A percentile compares a stretch with the other conserved stretches of the same genome.
Evolutionary conservation across 306 rosid genomes (phyloP).

Genomic region (Cucurbita ficifolia): DNA sequence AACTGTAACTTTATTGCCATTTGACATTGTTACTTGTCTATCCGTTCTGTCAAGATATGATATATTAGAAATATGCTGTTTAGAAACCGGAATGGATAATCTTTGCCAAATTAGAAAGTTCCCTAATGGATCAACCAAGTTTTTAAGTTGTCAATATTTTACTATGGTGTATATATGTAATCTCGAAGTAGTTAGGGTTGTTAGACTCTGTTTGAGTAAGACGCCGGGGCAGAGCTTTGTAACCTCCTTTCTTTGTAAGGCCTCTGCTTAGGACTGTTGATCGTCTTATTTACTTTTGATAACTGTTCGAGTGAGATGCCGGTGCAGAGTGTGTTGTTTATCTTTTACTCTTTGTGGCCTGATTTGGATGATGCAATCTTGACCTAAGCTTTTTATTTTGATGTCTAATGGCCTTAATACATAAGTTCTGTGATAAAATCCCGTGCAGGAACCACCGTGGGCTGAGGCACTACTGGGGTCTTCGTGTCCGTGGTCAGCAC

Average conservation of each 20-base stretch:
- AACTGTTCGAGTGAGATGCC: too few species aligned
- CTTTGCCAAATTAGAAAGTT: too few species aligned
- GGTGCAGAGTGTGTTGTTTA: background rate
- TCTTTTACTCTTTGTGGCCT: background rate
- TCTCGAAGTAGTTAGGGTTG: background rate
- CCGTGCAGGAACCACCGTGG: slow-evolving; percentile 90
- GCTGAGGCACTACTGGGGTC: slow-evolving; percentile 98
- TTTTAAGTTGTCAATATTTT: background rate
- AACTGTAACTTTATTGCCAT: background rate
- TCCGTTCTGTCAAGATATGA: too few species aligned
- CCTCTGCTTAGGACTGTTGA: background rate
- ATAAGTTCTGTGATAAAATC: too few species aligned
- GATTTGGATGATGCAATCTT: too few species aligned
- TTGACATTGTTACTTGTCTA: background rate
- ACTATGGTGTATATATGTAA: background rate
- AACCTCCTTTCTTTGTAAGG: too few species aligned
- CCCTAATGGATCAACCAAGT: too few species aligned
- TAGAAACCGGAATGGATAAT: background rate
- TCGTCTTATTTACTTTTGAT: background rate
- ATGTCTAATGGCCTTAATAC: background rate
- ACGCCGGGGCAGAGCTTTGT: background rate
- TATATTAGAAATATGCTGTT: background rate
- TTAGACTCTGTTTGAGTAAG: too few species aligned
- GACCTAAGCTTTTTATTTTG: too few species aligned
- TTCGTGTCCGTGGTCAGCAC: slow-evolving; percentile 99